Evolutionary conservation across 495 filamentous ascomycete species (phyloP).

Genomic region (Bombardia bombarda): DNA sequence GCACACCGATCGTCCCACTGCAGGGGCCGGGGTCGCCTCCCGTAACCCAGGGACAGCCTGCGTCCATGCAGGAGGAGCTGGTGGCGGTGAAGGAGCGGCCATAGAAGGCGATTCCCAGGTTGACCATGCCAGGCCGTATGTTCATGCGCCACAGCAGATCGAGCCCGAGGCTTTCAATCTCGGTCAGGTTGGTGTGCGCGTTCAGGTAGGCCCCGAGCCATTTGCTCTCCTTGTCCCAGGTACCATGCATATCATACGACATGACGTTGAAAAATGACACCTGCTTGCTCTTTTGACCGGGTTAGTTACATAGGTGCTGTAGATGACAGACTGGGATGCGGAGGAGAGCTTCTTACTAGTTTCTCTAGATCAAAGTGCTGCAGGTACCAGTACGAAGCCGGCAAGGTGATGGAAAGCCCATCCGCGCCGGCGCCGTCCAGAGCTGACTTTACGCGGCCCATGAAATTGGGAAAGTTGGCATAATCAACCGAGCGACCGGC

Average conservation of each 20-base stretch:
- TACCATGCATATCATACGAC: slow-evolving; percentile 40
- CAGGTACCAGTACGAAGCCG: slow-evolving; percentile 48
- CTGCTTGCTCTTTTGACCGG: no score
- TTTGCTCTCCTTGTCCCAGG: slow-evolving; percentile 12
- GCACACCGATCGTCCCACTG: slow-evolving; percentile 18
- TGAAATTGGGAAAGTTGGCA: slow-evolving; percentile 34
- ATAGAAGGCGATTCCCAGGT: slow-evolving; percentile 44
- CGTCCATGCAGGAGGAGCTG: slow-evolving; percentile 7
- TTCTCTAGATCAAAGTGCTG: slow-evolving; percentile 48
- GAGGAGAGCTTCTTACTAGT: no score
- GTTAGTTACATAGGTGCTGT: no score
- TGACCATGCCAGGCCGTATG: slow-evolving; percentile 33
- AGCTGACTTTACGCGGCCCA: slow-evolving; percentile 8
- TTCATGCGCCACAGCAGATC: slow-evolving; percentile 45
- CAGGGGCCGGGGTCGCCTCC: slow-evolving; percentile 14
- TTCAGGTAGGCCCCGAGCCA: slow-evolving; percentile 25
- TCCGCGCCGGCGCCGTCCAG: background rate
- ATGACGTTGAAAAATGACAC: slow-evolving; percentile 55
- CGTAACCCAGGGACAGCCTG: slow-evolving; percentile 18
- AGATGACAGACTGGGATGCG: no score
- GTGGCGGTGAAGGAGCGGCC: slow-evolving; percentile 27
- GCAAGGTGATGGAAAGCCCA: slow-evolving; percentile 30
- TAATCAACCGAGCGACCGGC: slow-evolving; percentile 27
- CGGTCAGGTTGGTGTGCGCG: slow-evolving; percentile 48
- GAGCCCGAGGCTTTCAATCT: slow-evolving; percentile 38